Evolutionary conservation across 1,284 basidiomycete genomes (phyloP), one percentile per base, ranked within the genome.

Genomic region (Pisolithus thermaeus): DNA sequence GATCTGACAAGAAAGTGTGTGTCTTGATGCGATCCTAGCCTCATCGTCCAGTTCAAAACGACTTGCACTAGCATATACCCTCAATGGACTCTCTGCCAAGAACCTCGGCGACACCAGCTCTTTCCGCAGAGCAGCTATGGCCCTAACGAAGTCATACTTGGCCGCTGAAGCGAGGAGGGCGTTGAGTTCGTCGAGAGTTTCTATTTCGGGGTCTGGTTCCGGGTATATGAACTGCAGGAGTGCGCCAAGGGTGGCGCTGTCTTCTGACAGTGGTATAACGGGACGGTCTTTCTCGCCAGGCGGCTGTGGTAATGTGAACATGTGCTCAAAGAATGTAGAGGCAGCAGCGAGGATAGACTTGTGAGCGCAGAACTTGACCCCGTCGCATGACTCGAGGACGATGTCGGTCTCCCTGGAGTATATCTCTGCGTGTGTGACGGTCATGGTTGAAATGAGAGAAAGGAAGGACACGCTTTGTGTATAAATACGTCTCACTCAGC

Each of bases 41-140:
- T 82, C 81, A 23, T 77, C 73, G 49, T 83, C 78, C 18, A 87
- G 66, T 20, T 83, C 80, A 55, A 78, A 82, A 7, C 80, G 78
- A 54, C 77, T 79, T 3, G 86, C 83, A 45, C 87, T 80, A 23
- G 86, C 83, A 58, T 83, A 89, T 11, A 85, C 81, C 14, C 83
- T 78, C 20, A 75, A 70, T 3, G 87, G 80, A 20, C 69, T 69
- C 20, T 64, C 57, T 40, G 69, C 57, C 20, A 83, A 63, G 61
- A 83, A 83, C 9, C 61, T 63, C 1, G 76, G 73, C 0, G 76
- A 72, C 25, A 83, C 59, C 44, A 88, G 76, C 22, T 74, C 62
- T 45, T 64, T 69, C 52, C 83, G 77, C 8, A 88, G 71, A 1
- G 70, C 61, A 39, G 68, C 63, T 52, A 77, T 68, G 40, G 75